Evolutionary conservation across 2,329 filamentous ascomycete genomes (phyloP).

Genomic region (Parascedosporium putredinis): DNA sequence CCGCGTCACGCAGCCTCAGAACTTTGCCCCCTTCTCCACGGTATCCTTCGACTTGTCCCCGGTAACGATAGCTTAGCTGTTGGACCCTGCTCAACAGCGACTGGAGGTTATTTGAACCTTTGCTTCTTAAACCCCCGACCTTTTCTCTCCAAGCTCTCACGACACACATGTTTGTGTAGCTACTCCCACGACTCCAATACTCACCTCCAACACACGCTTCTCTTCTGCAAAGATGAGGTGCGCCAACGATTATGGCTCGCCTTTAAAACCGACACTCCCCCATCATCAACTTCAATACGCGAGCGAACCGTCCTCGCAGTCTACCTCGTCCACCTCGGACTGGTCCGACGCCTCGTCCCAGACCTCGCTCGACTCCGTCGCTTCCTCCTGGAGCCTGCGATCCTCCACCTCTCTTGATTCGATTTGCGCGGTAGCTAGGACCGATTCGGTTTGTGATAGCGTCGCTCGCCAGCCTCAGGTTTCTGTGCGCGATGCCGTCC

Average conservation of each 20-base stretch:
- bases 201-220: conserved; percentile 19
- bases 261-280: conserved; percentile 38
- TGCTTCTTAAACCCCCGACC: conserved; percentile 9
- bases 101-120: conserved; percentile 19
- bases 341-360: conserved; percentile 67
- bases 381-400: conserved; percentile 27
- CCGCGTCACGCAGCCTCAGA: conserved; percentile 28
- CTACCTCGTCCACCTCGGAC: conserved; percentile 65
- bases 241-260: conserved; percentile 37
- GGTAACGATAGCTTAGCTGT: conserved; percentile 20
- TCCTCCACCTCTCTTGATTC: conserved; percentile 12
- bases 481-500: conserved; percentile 32
- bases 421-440: conserved; percentile 1
- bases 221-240: conserved; percentile 44
- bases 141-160: background rate
- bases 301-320: conserved; percentile 60
- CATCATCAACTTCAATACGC: conserved; percentile 28
- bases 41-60: conserved; percentile 23
- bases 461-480: conserved; percentile 16
- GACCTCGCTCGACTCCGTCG: conserved; percentile 56
- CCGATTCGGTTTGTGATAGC: conserved; percentile 1
- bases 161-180: conserved; percentile 11
- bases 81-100: conserved; percentile 22
- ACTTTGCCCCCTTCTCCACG: conserved; percentile 24
- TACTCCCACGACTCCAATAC: conserved; percentile 18